Evolutionary conservation across 2,329 filamentous ascomycete species (phyloP), one percentile per base, ranked within the genome.

Genomic region (Colletotrichum sp.): DNA sequence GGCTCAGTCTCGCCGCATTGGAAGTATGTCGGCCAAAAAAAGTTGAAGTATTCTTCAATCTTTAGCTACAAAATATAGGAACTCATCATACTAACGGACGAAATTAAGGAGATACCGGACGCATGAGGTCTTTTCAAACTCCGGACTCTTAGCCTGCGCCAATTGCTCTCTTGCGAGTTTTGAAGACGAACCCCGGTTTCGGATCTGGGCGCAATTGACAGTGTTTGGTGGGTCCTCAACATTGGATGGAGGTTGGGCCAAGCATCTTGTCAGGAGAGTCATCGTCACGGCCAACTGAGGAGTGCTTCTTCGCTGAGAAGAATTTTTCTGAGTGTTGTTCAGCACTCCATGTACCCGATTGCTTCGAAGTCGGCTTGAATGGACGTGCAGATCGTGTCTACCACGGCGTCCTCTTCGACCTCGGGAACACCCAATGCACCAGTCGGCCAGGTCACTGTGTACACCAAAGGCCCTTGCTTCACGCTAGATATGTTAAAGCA

Each of bases 361-460:
- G 59, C 67, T 34, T 69, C 74, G 59, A 79, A 72, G 28, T 71
- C 75, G 2, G 52, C 43, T 13, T 67, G 21, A 7, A 79, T 65
- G 9, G 71, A 74, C 7, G 68, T 52, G 39, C 78, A 79, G 28
- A 79, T 52, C 15, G 24, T 34, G 3, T 67, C 48, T 7, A 78
- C 66, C 32, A 79, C 68, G 5, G 15, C 15, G 10, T 78, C 74
- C 28, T 77, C 74, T 26, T 83, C 80, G 39, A 84, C 84, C 18
- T 82, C 79, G 7, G 80, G 66, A 2, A 87, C 67, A 7, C 81
- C 86, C 71, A 88, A 78, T 59, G 85, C 85, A 1, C 86, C 86
- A 24, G 77, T 75, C 77, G 86, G 84, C 88, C 88, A 89, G 8
- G 83, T 86, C 15, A 86, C 77, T 2, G 82, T 82, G 57, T 86